Base-by-base conservation (phyloP, 257 asterid species). In the Scutellaria baicalensis region DNA sequence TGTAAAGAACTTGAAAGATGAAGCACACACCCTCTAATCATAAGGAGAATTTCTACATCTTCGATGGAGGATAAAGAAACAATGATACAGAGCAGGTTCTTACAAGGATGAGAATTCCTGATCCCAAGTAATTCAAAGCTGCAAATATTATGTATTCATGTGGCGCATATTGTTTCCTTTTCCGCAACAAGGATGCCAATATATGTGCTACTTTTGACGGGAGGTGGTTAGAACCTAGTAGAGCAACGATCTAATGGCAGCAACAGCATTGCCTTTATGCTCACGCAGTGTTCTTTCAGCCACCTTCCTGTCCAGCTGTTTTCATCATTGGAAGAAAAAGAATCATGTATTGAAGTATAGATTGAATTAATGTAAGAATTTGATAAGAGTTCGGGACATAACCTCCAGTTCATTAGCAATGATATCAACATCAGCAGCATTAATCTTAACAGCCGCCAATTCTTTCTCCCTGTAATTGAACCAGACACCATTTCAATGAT, bases 361-460 rank as follows among this genome's bases (percentile, higher is more conserved):
- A 55, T 11, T 14, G 42, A 44, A 5, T 27, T 13, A 9, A 51
- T 42, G 9, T 11, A n/a, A 9, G 35, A 52, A 65, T 31, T 20
- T 2, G 49, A 17, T 20, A 38, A 70, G 40, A 56, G 17, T 59
- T 4, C 16, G 54, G 13, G 63, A 55, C 14, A 58, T 35, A 31
- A 89, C 97, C 96, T 94, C 99, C 4, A 94, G 84, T 72, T 94
- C 99, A 70, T 79, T 87, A 21, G 93, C 96, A 71, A 94, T 89
- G 79, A 94, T 67, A 74, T 91, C 99, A 52, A 94, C 62, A 68
- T 94, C 96, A 43, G 86, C 92, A 12, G 96, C 86, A 78, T 94
- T 88, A 16, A 94, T 94, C 82, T 85, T 86, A 59, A 94, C 97
- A 54, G 97, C 93, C 1, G 99, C 96, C 72, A 94, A 66, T 80